Evolutionary conservation across 345 rosid genomes (phyloP), one percentile per base, ranked within the genome.

Genomic region (Turnera subulata): DNA sequence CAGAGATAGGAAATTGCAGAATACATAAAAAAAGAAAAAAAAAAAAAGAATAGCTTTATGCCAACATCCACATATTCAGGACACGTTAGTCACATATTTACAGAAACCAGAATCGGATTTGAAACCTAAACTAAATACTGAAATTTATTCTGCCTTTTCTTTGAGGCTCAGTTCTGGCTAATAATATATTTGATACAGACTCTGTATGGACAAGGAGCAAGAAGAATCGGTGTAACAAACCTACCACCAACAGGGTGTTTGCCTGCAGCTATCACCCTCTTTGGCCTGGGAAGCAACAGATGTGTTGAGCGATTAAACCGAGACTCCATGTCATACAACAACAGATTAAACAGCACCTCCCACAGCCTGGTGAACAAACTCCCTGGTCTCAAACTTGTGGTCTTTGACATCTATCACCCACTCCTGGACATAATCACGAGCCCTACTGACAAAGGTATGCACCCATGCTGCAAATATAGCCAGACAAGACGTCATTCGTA

Each of bases 201-300:
- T 73, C 80, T 92, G 57, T 82, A 84, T 56, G 75, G 64, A 58
- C 66, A 73, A 44, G 95, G 97, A 76, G 97, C 82, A 40, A 74
- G 96, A 72, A 89, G 86, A 65, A 70, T 86, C 6, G 97, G 95
- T 54, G 91, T 84, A 64, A 89, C 91, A 66, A 70, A 58, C 52
- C 76, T 92, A 60, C 95, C 98, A 25, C 98, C 96, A 47, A 66
- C 76, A 15, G 95, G 98, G 55, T 89, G 95, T 73, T 70, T 92
- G 69, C 98, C 94, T 0, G 98, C 94, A 58, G 93, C 91, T 38
- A 78, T 89, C 67, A 86, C 93, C 25, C 81, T 89, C 55, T 84
- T 81, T 48, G 96, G 95, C 4, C 61, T 13, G 26, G 98, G 98
- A 76, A 84, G 80, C 74, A 79, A 69, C 64, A 75, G 61, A 58